Evolutionary conservation across 352 stramenopile species (phyloP), one percentile per base, ranked within the genome.

Genomic region (Lagenidium sp.): DNA sequence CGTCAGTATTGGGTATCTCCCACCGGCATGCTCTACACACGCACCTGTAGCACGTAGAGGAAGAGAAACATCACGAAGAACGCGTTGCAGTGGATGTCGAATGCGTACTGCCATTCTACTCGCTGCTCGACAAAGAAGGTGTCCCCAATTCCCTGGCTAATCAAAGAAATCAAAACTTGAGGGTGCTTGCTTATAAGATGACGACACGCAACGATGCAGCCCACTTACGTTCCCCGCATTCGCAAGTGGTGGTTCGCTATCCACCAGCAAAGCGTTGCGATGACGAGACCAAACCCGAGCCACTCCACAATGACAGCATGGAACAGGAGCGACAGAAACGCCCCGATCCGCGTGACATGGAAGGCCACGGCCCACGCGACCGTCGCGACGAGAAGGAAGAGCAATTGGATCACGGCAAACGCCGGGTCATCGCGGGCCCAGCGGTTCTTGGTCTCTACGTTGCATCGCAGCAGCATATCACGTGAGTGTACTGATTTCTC

Each of bases 41-140:
- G 15, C 44, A 95, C 72, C 65, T 95, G 74, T 6, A 92, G 62
- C 63, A 98, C 82, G 76, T 97, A 97, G 43, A 98, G 75, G 49
- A 98, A 75, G 7, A 98, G 69, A 55, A 98, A 97, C 23, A 98
- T 60, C 38, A 96, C 85, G 48, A 99, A 98, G 70, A 99, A 99
- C 28, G 94, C 82, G 78, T 99, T 99, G 81, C 93, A 98, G 72
- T 99, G 97, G 55, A 99, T 98, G 73, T 99, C 96, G 65, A 99
- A 98, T 15, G 96, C 94, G 63, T 98, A 99, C 41, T 99, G 76
- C 94, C 94, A 99, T 75, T 99, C 96, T 6, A 99, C 96, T 29
- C 80, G 76, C 71, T 99, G 97, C 50, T 97, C 86, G 18, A 99
- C 95, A 54, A 91, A 86, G 32, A 91, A 74, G 52, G 68, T 69